Evolutionary conservation across 148 eudicot genomes (phyloP), one percentile per base, ranked within the genome.

Genomic region (Silene uniflora): DNA sequence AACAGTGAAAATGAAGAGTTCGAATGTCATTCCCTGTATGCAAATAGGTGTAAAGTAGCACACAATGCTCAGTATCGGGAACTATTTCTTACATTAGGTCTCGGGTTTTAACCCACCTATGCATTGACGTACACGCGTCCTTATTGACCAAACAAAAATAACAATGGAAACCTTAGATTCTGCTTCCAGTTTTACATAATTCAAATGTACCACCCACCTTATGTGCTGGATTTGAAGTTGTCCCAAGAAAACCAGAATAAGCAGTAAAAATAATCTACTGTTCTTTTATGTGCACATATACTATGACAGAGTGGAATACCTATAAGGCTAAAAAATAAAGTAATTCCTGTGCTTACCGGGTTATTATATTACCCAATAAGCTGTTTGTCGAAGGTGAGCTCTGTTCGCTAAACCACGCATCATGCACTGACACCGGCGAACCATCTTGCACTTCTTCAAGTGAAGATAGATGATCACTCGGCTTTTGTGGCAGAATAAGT

Each of bases 381-480:
- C 97, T 92, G 75, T 83, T 93, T 59, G 97, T 78, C 25, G 98
- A 89, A 77, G 99, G 99, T 0, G 98, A 92, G 81, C 99, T 96
- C 62, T 88, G 84, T 77, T 85, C 98, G 71, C 99, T 96, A 23
- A 83, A 76, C 97, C 99, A 96, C 69, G 84, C 80, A 58, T 92
- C 99, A 74, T 88, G 96, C 77, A 92, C 88, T 4, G 99, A 92
- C 64, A 96, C 94, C 1, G 97, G 99, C 2, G 99, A 96, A 75
- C 86, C 73, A 56, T 96, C 97, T 72, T 79, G 84, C 55, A 58
- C 80, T 72, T 88, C 89, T 66, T 87, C 88, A 77, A 81, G 78
- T 12, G 83, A 74, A 62, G 80, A 73, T 72, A 89, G 82, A 55
- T 75, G 73, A 75, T 84, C 88, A 0, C 49, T 46, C 0, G 61